Evolutionary conservation across 2,329 filamentous ascomycete genomes (phyloP).

Genomic region (Neobulgaria alba): DNA sequence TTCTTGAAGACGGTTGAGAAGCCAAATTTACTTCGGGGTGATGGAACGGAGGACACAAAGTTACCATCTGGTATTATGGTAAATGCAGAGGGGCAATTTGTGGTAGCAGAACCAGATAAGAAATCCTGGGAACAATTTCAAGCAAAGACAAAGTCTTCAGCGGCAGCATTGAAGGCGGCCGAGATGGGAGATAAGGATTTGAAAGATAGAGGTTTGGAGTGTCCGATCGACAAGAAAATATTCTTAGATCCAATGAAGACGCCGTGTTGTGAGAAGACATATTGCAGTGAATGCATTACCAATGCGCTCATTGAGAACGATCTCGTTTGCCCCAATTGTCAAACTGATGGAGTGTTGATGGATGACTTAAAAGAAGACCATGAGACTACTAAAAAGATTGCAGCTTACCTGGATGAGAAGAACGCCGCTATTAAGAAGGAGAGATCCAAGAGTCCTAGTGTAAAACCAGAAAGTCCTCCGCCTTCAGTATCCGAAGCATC

Average conservation of each 20-base stretch:
- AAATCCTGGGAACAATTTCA: conserved; percentile 96
- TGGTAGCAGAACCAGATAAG: conserved; percentile 92
- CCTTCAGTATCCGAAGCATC: too few species aligned
- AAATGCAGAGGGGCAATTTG: conserved; percentile 94
- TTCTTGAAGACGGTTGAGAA: conserved; percentile 96
- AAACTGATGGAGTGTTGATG: conserved; percentile 83
- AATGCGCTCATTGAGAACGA: conserved; percentile 98
- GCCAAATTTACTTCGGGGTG: conserved; percentile 63
- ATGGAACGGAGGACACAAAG: conserved; percentile 72
- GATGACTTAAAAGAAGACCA: conserved; percentile 83
- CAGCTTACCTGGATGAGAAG: conserved; percentile 57
- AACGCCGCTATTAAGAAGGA: conserved; percentile 37
- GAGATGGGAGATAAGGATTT: conserved; percentile 76
- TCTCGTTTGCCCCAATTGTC: conserved; percentile 88
- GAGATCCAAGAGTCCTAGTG: conserved; percentile 39
- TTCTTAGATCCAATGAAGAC: conserved; percentile 99
- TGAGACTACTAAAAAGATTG: conserved; percentile 69
- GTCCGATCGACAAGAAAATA: conserved; percentile 93
- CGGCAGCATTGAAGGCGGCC: conserved; percentile 70
- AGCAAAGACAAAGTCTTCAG: conserved; percentile 81
- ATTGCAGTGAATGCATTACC: conserved; percentile 99
- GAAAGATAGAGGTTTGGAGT: conserved; percentile 81
- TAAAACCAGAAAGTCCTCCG: conserved; percentile 27
- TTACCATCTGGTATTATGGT: conserved; percentile 89
- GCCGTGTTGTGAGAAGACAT: conserved; percentile 95